Evolutionary conservation across 345 rosid species (phyloP).

Genomic region (Melaleuca quinquenervia): DNA sequence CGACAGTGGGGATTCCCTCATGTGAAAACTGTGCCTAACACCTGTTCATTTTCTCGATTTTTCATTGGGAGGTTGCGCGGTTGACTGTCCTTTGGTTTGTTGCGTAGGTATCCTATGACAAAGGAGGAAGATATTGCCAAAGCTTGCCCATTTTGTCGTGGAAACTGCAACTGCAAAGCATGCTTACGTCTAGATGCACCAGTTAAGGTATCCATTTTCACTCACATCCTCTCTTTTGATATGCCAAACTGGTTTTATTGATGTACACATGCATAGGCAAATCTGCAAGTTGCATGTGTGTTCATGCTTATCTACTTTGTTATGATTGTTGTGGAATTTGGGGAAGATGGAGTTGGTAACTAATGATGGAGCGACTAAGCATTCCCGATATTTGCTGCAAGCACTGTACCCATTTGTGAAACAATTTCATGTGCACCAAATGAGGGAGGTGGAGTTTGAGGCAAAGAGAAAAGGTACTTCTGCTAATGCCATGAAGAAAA

Average conservation of each 20-base stretch:
- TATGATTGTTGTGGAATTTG: slow-evolving; percentile 1
- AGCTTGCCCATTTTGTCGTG: slow-evolving; percentile 34
- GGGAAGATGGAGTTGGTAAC: neutral
- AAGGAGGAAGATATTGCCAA: slow-evolving; percentile 25
- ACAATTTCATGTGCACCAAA: slow-evolving; percentile 19
- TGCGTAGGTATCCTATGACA: slow-evolving; percentile 34
- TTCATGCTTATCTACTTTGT: neutral
- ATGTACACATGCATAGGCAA: neutral
- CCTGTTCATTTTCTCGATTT: neutral
- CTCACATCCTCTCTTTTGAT: neutral
- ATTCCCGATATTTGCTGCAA: slow-evolving; percentile 14
- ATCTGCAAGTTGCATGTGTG: neutral
- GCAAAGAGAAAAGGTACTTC: slow-evolving; percentile 19
- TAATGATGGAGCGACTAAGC: neutral
- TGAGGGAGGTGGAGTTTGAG: slow-evolving; percentile 14
- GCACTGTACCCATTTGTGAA: slow-evolving; percentile 18
- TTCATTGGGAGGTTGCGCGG: neutral
- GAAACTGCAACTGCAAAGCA: slow-evolving; percentile 47
- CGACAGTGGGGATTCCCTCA: neutral
- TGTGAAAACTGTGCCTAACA: neutral
- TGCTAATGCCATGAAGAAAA: neutral
- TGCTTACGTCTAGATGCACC: slow-evolving; percentile 35
- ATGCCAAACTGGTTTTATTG: neutral
- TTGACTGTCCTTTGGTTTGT: neutral
- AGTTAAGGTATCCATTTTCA: slow-evolving; percentile 10